Conservation (phyloP, 2,329 filamentous ascomycete genomes). For the Neonectria magnoliae region DNA sequence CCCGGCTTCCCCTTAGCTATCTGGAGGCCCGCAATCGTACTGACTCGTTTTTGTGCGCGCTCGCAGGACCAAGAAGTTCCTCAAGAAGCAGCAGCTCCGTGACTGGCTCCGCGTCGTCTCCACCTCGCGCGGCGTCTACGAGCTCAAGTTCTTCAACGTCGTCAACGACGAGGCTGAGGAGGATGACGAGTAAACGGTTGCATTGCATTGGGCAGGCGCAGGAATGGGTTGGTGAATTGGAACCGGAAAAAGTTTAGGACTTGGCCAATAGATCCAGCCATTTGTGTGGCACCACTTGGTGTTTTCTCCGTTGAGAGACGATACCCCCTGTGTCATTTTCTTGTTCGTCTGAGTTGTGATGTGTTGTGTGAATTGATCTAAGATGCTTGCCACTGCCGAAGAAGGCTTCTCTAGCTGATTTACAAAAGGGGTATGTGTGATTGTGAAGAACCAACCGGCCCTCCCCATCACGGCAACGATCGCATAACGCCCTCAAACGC, state of each 20-base stretch:
- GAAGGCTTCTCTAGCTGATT: background rate
- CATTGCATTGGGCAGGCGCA: conserved; percentile 41
- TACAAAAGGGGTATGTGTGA: conserved; percentile 6
- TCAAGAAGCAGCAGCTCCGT: conserved; percentile 99
- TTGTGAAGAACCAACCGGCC: background rate
- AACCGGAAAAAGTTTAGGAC: conserved; percentile 43
- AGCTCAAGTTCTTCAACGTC: conserved; percentile 99
- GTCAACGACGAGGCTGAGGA: conserved; percentile 98
- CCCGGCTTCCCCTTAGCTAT: background rate
- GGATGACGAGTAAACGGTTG: conserved; percentile 88
- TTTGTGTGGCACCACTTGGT: conserved; percentile 46
- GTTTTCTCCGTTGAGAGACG: conserved; percentile 29
- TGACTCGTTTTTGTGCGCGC: conserved; percentile 1
- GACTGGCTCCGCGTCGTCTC: conserved; percentile 99
- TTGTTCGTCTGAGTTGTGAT: background rate
- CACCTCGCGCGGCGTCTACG: conserved; percentile 97
- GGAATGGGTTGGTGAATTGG: conserved; percentile 46
- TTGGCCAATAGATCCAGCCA: conserved; percentile 45
- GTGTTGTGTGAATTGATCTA: background rate
- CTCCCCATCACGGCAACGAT: conserved; percentile 57
- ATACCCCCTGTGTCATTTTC: background rate
- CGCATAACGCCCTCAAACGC: conserved; percentile 95
- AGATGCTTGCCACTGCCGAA: too few species aligned
- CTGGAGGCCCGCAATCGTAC: background rate
- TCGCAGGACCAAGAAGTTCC: conserved; percentile 98